Base-by-base conservation (phyloP, 208 protist genomes). In the Leishmania major region DNA sequence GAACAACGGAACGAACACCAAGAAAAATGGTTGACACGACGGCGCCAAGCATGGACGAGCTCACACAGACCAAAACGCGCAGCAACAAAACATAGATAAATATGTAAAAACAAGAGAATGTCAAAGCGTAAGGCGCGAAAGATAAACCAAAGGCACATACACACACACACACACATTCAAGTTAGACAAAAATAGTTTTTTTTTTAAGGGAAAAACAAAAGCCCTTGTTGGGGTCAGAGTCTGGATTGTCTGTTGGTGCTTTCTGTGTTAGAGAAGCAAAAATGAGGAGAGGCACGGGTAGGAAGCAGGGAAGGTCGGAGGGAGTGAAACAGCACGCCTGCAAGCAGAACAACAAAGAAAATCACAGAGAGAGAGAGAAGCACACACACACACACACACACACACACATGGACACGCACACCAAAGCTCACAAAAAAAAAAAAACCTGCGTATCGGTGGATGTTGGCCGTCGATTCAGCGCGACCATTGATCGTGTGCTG, bases 161-260 rank as follows among this genome's bases (percentile, higher is more conserved):
- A 53, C 70, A 75, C 45, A 75, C 28, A 74, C 25, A 37, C 70
- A 74, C 22, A 57, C 70, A 74, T 22, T 55, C n/a, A 64, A 69
- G 31, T 37, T 31, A 69, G 31, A 17, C 6, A 15, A 69, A 40
- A 10, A 28, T 17, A 35, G 62, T 69, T 22, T 69, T 69, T 25
- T 69, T 69, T 69, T 40, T 15, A 4, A 67, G 31, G 1, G 31
- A 3, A 57, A 2, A 43, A 15, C 10, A 35, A 59, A 43, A 31
- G 40, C 3, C n/a, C 25, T 40, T 69, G 28, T 15, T 10, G 31
- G 15, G 2, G 62, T 40, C 5, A 69, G 13, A 69, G 31, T 37
- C 31, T 11, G 62, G 31, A 31, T 40, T 40, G 62, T 69, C 62
- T 69, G 62, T 22, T 2, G 11, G 62, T 40, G 62, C 62, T 3